Base-by-base conservation (phyloP, 108 stramenopile genomes). In the Fragilaria radians region DNA sequence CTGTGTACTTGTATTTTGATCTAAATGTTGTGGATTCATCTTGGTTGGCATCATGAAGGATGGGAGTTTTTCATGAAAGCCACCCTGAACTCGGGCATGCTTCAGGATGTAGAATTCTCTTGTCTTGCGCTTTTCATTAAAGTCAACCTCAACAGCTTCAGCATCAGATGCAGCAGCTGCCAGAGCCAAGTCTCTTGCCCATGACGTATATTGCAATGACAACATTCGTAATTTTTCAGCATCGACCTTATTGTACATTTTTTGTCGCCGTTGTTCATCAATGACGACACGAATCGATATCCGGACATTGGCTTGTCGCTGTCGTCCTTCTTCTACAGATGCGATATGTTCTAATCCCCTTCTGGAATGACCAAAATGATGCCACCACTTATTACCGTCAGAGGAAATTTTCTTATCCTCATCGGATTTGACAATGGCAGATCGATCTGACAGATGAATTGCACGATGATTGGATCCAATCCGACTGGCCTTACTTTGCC, bases 321-420 rank as follows among this genome's bases (percentile, higher is more conserved):
- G 82, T 22, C 81, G 57, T 28, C 86, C 90, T 63, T 91, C 86
- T 45, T 83, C 81, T 21, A 83, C 73, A 17, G 85, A 84, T 14
- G 84, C 90, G 66, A 88, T 85, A 33, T 87, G 84, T 62, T 91
- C 90, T 48, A 91, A 66, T 11, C 90, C 90, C 19, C 90, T 62
- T 24, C 90, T 77, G 1, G 84, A 86, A 61, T 91, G 90, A 21
- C 86, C 85, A 67, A 88, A 91, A 32, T 78, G 71, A 66, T 84
- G 83, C 90, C 90, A 91, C 90, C 90, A 91, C 62, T 84, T 84
- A 65, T 84, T 73, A 22, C n/a, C 21, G 18, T 57, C 19, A 2
- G 21, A 18, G 4, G 55, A 22, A 27, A 23, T 52, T 26, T 23
- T 18, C 24, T 52, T 23, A 52, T 18, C 18, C 21, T 57, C 55